Percentiles rank a stretch among this genome's conserved stretches.
These are phyloP conservation scores for Leccinum boreale DNA, from an alignment of 768 basidiomycete genomes.

Conservation along the genomic window DNA sequence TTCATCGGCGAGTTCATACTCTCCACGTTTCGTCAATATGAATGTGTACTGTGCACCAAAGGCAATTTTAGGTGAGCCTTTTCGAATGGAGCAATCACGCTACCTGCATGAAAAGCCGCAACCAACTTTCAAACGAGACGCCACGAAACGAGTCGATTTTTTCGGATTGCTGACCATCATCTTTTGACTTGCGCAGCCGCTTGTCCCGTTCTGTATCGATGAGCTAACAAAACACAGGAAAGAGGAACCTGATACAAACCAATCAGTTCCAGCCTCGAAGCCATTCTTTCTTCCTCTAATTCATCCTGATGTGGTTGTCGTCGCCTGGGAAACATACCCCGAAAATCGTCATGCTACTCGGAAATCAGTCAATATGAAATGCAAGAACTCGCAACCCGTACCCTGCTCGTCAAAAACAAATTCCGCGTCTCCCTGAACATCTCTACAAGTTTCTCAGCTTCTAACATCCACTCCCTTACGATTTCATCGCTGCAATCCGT, in stretches of 20 bases:
- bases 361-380: not conserved
- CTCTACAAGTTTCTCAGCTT: conserved; percentile 85
- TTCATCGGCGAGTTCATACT: conserved; percentile 68
- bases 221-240: not conserved
- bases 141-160: conserved; percentile 74
- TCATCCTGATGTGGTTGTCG: conserved; percentile 12
- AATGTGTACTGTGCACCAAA: conserved; percentile 62
- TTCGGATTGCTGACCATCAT: conserved; percentile 37
- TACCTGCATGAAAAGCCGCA: conserved; percentile 83
- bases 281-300: conserved; percentile 17
- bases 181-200: conserved; percentile 45
- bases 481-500: conserved; percentile 45
- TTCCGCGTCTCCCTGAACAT: conserved; percentile 84
- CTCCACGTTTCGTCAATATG: conserved; percentile 57
- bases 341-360: conserved; percentile 32
- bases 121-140: conserved; percentile 81
- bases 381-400: conserved; percentile 38
- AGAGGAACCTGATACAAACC: conserved; percentile 39
- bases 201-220: conserved; percentile 53
- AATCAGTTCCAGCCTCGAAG: conserved; percentile 62
- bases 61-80: conserved; percentile 1
- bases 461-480: conserved; percentile 71
- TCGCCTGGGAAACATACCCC: conserved; percentile 20
- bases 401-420: conserved; percentile 76
- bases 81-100: not conserved